These are phyloP conservation scores for Phialophora verrucosa DNA, from an alignment of 2,329 filamentous ascomycete species.

Conservation along the genomic window DNA sequence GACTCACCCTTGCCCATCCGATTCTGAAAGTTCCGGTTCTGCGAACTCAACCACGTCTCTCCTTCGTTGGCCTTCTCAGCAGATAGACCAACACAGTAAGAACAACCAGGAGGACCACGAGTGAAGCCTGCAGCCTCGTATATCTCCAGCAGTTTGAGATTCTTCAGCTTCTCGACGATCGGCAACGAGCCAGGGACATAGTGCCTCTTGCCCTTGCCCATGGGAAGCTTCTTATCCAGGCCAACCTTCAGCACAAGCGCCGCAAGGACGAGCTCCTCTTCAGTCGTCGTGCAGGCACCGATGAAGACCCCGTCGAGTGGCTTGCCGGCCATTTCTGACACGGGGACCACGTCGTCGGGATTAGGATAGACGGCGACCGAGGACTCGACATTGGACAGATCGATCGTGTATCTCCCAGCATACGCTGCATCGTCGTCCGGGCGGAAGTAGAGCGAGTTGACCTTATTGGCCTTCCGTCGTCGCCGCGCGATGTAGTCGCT, in stretches of 20 bases:
- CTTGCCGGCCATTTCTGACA: slow-evolving; percentile 44
- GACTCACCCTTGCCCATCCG: slow-evolving; percentile 51
- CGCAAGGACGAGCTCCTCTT: slow-evolving; percentile 54
- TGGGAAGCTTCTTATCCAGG: slow-evolving; percentile 44
- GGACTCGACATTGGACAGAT: slow-evolving; percentile 48
- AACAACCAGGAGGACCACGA: slow-evolving; percentile 52
- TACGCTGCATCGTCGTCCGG: slow-evolving; percentile 50
- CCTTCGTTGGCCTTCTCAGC: slow-evolving; percentile 50
- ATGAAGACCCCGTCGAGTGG: slow-evolving; percentile 54
- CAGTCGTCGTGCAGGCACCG: slow-evolving; percentile 55
- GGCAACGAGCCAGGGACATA: slow-evolving; percentile 51
- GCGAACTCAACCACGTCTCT: slow-evolving; percentile 54
- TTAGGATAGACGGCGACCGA: slow-evolving; percentile 51
- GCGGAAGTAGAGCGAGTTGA: slow-evolving; percentile 47
- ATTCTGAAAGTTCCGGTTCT: slow-evolving; percentile 57
- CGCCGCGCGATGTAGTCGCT: slow-evolving; percentile 46
- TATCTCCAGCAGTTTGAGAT: slow-evolving; percentile 46
- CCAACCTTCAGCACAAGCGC: slow-evolving; percentile 51
- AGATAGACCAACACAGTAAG: slow-evolving; percentile 53
- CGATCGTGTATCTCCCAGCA: slow-evolving; percentile 46
- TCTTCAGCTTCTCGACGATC: slow-evolving; percentile 47
- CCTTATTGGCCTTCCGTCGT: slow-evolving; percentile 45
- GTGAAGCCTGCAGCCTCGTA: slow-evolving; percentile 53
- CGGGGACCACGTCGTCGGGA: slow-evolving; percentile 53
- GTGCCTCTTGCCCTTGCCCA: slow-evolving; percentile 46